A percentile compares a stretch with the other conserved stretches of the same genome.
phyloP scores from a whole-genome alignment of 2,329 filamentous ascomycete genomes.

The Aspergillus neotritici region DNA sequence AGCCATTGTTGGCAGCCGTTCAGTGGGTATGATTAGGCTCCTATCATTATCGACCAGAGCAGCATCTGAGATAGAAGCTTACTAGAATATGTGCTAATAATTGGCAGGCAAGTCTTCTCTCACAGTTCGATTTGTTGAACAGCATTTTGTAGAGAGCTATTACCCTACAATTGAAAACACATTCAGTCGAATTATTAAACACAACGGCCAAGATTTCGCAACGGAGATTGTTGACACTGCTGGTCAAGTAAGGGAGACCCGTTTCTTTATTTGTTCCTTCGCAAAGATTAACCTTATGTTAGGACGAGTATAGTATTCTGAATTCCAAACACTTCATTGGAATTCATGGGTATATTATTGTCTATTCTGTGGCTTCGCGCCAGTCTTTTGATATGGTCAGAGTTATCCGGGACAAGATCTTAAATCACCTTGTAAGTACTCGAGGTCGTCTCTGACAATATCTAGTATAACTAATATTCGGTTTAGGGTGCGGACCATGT shows the following conservation, averaged over 20 bases:
- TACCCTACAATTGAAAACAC: constrained; percentile 99
- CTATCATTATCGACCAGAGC: no score
- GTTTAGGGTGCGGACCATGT: constrained; percentile 80
- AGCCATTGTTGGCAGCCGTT: constrained; percentile 90
- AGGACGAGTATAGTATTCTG: constrained; percentile 98
- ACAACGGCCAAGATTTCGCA: constrained; percentile 86
- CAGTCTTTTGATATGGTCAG: constrained; percentile 97
- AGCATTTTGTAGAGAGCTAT: constrained; percentile 97
- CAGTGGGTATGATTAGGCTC: constrained; percentile 61
- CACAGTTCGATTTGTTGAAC: constrained; percentile 94
- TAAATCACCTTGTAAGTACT: constrained; percentile 77
- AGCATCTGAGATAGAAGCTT: no score
- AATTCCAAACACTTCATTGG: constrained; percentile 99
- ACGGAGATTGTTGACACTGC: constrained; percentile 98
- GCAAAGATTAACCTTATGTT: constrained; percentile 16
- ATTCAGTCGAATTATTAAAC: constrained; percentile 90
- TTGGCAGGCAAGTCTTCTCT: constrained; percentile 86
- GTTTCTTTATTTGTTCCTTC: not conserved
- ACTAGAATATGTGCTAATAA: constrained; percentile 4
- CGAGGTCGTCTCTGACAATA: no score
- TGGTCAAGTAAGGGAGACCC: constrained; percentile 62
- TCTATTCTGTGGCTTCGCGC: constrained; percentile 92
- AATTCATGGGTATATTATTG: constrained; percentile 97
- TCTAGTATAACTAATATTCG: no score
- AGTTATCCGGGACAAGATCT: constrained; percentile 92